Conservation (phyloP, 371 early-diverging fungal species). For the Funneliformis caledonium region DNA sequence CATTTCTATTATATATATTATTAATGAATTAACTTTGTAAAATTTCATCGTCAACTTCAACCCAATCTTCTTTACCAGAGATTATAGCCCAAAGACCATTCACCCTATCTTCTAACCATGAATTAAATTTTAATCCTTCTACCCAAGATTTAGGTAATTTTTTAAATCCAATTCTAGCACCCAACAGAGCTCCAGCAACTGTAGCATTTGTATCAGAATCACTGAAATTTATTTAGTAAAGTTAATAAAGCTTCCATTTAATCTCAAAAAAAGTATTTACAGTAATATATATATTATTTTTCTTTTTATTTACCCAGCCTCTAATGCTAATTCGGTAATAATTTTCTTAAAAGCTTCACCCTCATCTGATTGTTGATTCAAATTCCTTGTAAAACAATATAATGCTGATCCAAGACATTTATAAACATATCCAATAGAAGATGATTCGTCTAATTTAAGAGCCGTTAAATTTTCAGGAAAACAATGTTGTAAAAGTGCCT, state of each 20-base stretch:
- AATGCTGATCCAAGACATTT: constrained; percentile 63
- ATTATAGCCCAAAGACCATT: constrained; percentile 16
- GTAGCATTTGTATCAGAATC: constrained; percentile 72
- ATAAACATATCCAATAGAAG: constrained; percentile 56
- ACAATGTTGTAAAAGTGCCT: constrained; percentile 51
- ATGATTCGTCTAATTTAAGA: constrained; percentile 52
- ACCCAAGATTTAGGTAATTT: constrained; percentile 61
- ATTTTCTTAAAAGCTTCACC: constrained; percentile 56
- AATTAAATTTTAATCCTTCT: constrained; percentile 40
- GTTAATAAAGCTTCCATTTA: neutral
- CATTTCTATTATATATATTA: neutral
- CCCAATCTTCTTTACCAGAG: neutral
- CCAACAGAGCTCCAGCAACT: constrained; percentile 67
- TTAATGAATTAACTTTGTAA: neutral
- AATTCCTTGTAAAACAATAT: constrained; percentile 57
- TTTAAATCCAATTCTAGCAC: constrained; percentile 60
- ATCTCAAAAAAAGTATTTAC: neutral
- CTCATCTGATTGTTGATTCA: constrained; percentile 45
- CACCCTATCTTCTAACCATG: constrained; percentile 21
- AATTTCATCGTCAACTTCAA: neutral
- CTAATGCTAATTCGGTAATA: constrained; percentile 47
- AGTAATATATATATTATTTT: constrained; percentile 29
- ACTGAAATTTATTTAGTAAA: constrained; percentile 47
- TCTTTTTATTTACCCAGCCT: constrained; percentile 41
- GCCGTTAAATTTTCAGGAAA: constrained; percentile 45